A percentile compares a stretch with the other conserved stretches of the same genome.
Evolutionary conservation across 208 protist genomes (phyloP).

Genomic region (Leishmania aethiopica): DNA sequence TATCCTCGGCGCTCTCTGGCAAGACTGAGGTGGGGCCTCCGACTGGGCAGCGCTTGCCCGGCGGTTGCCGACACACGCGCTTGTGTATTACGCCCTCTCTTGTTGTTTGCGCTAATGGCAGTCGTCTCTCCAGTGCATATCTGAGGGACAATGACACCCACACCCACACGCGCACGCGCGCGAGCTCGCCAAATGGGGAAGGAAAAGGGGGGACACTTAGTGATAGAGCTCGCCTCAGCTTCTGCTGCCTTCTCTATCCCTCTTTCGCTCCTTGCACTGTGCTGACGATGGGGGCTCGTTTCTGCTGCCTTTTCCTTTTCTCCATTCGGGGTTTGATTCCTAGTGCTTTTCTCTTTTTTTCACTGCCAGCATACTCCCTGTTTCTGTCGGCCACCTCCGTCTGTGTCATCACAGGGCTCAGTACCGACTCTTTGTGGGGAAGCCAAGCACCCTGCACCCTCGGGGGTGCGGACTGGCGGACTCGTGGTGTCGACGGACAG

Average conservation of each 20-base stretch:
- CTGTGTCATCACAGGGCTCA: not conserved
- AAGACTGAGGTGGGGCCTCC: not conserved
- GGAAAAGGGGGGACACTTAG: not conserved
- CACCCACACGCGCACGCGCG: not conserved
- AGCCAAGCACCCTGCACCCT: not conserved
- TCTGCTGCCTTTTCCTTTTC: not conserved
- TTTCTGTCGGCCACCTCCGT: not conserved
- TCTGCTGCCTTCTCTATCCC: not conserved
- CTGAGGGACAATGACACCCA: not conserved
- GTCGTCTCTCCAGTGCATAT: not conserved
- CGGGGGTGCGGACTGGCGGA: not conserved
- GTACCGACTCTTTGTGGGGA: not conserved
- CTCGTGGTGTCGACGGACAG: not conserved
- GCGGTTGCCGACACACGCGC: no score
- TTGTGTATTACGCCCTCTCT: not conserved
- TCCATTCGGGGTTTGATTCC: not conserved
- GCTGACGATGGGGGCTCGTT: not conserved
- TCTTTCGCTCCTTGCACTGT: not conserved
- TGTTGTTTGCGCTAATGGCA: not conserved
- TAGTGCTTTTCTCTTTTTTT: not conserved
- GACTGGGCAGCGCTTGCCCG: not conserved
- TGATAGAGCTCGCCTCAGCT: not conserved
- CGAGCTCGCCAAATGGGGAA: not conserved
- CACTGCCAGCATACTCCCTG: not conserved
- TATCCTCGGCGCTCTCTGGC: not conserved